These are phyloP conservation scores for Cryptomeria japonica DNA, from an alignment of 75 land plant species.

Conservation along the genomic window DNA sequence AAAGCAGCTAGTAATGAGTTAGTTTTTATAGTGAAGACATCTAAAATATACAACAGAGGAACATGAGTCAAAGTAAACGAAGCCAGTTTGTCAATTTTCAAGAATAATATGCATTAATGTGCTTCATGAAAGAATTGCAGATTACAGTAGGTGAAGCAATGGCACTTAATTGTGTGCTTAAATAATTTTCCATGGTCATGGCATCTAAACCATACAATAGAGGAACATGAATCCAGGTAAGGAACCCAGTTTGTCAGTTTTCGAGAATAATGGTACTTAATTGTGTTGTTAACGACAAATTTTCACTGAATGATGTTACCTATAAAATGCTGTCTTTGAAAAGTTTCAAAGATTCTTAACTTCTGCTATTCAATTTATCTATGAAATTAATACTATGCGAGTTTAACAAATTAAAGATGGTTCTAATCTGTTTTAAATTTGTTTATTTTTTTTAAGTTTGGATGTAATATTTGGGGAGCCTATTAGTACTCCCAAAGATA, in stretches of 20 bases:
- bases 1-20: background rate
- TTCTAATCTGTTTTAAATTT: background rate
- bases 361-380: background rate
- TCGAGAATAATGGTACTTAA: too few relatives aligned
- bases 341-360: background rate
- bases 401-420: background rate
- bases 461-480: background rate
- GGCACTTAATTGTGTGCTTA: background rate
- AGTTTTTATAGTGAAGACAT: background rate
- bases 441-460: background rate
- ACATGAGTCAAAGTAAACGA: too few relatives aligned
- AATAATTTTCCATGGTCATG: background rate
- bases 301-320: background rate
- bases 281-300: background rate
- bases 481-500: background rate
- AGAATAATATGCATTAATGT: too few relatives aligned
- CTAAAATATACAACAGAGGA: too few relatives aligned
- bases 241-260: too few relatives aligned
- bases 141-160: too few relatives aligned
- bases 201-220: too few relatives aligned
- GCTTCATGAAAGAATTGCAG: too few relatives aligned
- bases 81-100: too few relatives aligned
- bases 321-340: background rate
- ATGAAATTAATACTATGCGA: background rate
- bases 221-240: too few relatives aligned